phyloP scores from a whole-genome alignment of 352 stramenopile genomes.

The Phytopythium montanum region DNA sequence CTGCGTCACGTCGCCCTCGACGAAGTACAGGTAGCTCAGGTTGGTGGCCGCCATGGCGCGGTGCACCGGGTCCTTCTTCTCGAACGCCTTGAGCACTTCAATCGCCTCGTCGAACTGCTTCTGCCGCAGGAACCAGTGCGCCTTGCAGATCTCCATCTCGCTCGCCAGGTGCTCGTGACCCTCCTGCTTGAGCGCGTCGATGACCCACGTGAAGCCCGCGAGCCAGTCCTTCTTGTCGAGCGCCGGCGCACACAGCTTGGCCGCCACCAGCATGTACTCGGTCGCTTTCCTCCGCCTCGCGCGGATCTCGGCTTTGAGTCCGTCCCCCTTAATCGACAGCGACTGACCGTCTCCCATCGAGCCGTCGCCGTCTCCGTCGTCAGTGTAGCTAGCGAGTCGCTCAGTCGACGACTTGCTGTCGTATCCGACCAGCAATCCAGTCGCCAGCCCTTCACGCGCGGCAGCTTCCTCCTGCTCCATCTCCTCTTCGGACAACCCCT shows the following conservation, averaged over 20 bases:
- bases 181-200: constrained; percentile 89
- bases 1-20: constrained; percentile 89
- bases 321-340: constrained; percentile 60
- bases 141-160: constrained; percentile 90
- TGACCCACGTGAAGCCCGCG: constrained; percentile 93
- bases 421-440: constrained; percentile 19
- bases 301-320: constrained; percentile 77
- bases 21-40: constrained; percentile 96
- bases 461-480: constrained; percentile 72
- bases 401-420: constrained; percentile 1
- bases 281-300: constrained; percentile 73
- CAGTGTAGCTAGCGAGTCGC: constrained; percentile 25
- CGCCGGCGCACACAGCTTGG: constrained; percentile 91
- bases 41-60: constrained; percentile 95
- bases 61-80: constrained; percentile 93
- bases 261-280: constrained; percentile 92
- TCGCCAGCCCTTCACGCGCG: constrained; percentile 24
- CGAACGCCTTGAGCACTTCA: constrained; percentile 93
- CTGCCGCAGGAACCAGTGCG: constrained; percentile 88
- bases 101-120: constrained; percentile 94
- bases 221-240: constrained; percentile 93
- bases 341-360: constrained; percentile 23
- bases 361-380: constrained; percentile 36
- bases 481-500: constrained; percentile 77
- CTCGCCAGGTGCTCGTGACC: constrained; percentile 89